A percentile compares a stretch with the other conserved stretches of the same genome.
Conservation (phyloP, 1,284 basidiomycete species). For the Puccinia horiana region DNA sequence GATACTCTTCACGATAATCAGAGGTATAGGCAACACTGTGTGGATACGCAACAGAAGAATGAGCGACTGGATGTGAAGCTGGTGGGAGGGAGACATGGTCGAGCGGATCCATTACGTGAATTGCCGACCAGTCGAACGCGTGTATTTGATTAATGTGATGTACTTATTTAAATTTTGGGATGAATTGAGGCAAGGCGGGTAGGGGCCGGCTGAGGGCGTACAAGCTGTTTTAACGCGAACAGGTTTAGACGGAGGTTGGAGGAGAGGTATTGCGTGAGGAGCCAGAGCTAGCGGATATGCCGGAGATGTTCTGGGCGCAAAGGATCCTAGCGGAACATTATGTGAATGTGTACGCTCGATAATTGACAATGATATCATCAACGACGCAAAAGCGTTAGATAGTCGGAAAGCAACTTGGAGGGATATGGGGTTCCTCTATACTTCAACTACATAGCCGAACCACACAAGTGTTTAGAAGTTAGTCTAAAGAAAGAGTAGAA, state of each 20-base stretch:
- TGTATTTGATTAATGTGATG: neutral
- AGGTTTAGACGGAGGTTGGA: neutral
- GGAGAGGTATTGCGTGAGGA: slow-evolving; percentile 5
- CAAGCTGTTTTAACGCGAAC: neutral
- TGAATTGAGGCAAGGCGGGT: neutral
- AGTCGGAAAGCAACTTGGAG: slow-evolving; percentile 18
- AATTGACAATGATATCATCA: slow-evolving; percentile 26
- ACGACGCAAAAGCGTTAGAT: slow-evolving; percentile 24
- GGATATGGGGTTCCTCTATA: slow-evolving; percentile 21
- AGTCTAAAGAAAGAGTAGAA: neutral
- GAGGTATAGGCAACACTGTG: slow-evolving; percentile 3
- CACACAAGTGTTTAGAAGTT: slow-evolving; percentile 23
- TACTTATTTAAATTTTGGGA: neutral
- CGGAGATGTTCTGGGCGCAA: slow-evolving; percentile 29
- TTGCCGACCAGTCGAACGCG: slow-evolving; percentile 8
- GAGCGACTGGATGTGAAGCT: slow-evolving; percentile 14
- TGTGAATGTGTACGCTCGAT: neutral
- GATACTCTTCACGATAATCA: slow-evolving; percentile 15
- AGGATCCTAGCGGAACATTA: slow-evolving; percentile 28
- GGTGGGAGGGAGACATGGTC: slow-evolving; percentile 4
- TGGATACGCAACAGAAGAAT: neutral
- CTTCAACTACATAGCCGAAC: slow-evolving; percentile 11
- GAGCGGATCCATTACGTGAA: slow-evolving; percentile 1
- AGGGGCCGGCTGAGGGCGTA: neutral
- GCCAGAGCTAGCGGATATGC: slow-evolving; percentile 15